Conservation (phyloP, 1,139 yeast species). For the Pichia sp. region DNA sequence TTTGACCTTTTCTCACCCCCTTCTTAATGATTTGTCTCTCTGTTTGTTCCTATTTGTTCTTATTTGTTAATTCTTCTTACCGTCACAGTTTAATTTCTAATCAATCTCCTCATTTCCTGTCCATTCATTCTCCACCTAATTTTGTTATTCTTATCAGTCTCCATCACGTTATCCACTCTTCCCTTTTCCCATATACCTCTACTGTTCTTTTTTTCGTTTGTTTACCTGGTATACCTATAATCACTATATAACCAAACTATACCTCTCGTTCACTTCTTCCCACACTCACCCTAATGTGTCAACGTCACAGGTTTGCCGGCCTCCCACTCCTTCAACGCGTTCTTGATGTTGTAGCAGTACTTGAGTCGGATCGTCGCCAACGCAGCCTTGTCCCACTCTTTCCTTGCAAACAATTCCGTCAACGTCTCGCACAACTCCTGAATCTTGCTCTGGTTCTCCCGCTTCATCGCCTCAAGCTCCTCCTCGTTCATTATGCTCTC, state of each 20-base stretch:
- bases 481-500: slow-evolving; percentile 50
- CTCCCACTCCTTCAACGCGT: slow-evolving; percentile 75
- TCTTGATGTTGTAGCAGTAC: slow-evolving; percentile 78
- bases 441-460: slow-evolving; percentile 56
- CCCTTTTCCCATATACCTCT: not conserved
- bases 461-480: slow-evolving; percentile 51
- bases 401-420: slow-evolving; percentile 35
- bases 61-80: not conserved
- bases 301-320: slow-evolving; percentile 63
- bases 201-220: not conserved
- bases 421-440: slow-evolving; percentile 37
- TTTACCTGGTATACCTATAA: not conserved
- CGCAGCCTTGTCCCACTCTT: slow-evolving; percentile 55
- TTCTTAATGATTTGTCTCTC: not conserved
- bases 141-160: not conserved
- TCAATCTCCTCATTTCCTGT: not conserved
- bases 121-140: slow-evolving; percentile 11
- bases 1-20: not conserved
- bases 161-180: not conserved
- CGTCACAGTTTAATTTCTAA: not conserved
- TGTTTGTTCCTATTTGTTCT: no score
- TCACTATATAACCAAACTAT: not conserved
- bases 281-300: slow-evolving; percentile 44
- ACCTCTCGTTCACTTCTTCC: no score
- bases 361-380: slow-evolving; percentile 67